These are phyloP conservation scores for Auxenochlorella pyrenoidosa DNA, from an alignment of 139 green algal genomes.

Conservation along the genomic window DNA sequence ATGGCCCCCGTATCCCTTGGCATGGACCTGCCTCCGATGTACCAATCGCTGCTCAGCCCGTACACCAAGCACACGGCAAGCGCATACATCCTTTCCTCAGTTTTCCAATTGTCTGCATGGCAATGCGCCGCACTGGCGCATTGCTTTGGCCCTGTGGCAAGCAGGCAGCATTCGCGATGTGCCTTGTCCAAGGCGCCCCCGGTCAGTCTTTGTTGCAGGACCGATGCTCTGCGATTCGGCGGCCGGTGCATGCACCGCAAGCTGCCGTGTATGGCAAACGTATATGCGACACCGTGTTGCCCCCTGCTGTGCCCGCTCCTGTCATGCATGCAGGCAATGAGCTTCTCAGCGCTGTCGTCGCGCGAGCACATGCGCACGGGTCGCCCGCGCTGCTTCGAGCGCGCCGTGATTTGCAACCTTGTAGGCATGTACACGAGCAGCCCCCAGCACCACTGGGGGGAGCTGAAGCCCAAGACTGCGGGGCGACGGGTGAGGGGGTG, in stretches of 20 bases:
- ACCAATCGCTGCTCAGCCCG: background rate
- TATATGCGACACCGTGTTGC: background rate
- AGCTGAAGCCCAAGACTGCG: background rate
- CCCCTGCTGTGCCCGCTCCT: background rate
- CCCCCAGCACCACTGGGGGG: background rate
- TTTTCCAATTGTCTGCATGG: too few species aligned
- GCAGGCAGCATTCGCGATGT: too few species aligned
- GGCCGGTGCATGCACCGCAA: too few species aligned
- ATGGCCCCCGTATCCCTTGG: slow-evolving; percentile 13
- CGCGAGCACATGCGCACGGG: slow-evolving; percentile 20
- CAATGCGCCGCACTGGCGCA: background rate
- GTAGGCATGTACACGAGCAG: background rate
- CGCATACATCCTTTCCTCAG: background rate
- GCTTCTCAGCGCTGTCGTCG: background rate
- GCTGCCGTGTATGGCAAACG: too few species aligned
- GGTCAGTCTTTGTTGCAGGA: too few species aligned
- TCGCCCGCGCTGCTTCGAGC: slow-evolving; percentile 25
- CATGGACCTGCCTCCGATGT: slow-evolving; percentile 10
- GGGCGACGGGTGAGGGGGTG: slow-evolving; percentile 1
- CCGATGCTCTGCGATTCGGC: too few species aligned
- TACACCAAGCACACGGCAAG: slow-evolving; percentile 10
- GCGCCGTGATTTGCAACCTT: slow-evolving; percentile 7
- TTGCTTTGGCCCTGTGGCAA: too few species aligned
- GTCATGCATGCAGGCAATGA: background rate
- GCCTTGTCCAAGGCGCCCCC: too few species aligned